phyloP scores from a whole-genome alignment of 108 stramenopile genomes.

The Ochromonas danica region DNA sequence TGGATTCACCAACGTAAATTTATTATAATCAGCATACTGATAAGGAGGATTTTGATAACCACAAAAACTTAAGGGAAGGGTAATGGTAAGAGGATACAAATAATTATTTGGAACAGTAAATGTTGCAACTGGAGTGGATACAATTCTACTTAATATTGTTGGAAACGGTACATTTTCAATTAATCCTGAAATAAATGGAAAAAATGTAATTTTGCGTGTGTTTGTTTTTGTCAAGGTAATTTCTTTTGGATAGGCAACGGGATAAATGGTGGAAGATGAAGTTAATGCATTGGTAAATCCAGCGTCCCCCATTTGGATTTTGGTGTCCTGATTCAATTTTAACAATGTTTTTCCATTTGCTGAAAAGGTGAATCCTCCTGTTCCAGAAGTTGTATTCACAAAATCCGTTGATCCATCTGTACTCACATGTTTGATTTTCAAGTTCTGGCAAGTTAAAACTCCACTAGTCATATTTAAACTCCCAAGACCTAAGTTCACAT shows the following conservation, averaged over 20 bases:
- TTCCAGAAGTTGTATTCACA: slow-evolving; percentile 16
- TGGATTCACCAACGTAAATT: slow-evolving; percentile 16
- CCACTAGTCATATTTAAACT: slow-evolving; percentile 17
- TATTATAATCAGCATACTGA: slow-evolving; percentile 17
- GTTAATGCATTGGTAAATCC: slow-evolving; percentile 16
- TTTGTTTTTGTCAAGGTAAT: slow-evolving; percentile 17
- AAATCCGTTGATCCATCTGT: slow-evolving; percentile 15
- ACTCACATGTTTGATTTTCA: slow-evolving; percentile 17
- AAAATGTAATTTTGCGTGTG: slow-evolving; percentile 17
- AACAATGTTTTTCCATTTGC: slow-evolving; percentile 17
- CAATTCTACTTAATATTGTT: slow-evolving; percentile 17
- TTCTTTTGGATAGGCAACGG: slow-evolving; percentile 15
- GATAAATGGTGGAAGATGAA: slow-evolving; percentile 16
- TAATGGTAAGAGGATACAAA: slow-evolving; percentile 17
- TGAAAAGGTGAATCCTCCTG: slow-evolving; percentile 15
- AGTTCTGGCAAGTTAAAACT: slow-evolving; percentile 16
- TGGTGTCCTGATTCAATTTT: slow-evolving; percentile 16
- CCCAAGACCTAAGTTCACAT: slow-evolving; percentile 15
- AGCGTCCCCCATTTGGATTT: slow-evolving; percentile 14
- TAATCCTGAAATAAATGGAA: slow-evolving; percentile 17
- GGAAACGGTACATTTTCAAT: slow-evolving; percentile 16
- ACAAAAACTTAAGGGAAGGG: slow-evolving; percentile 15
- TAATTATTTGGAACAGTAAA: slow-evolving; percentile 17
- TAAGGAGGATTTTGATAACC: slow-evolving; percentile 16
- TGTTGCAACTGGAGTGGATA: slow-evolving; percentile 15